phyloP scores from a whole-genome alignment of 192 early-diverging fungal genomes.

The Backusella morwellensis region DNA sequence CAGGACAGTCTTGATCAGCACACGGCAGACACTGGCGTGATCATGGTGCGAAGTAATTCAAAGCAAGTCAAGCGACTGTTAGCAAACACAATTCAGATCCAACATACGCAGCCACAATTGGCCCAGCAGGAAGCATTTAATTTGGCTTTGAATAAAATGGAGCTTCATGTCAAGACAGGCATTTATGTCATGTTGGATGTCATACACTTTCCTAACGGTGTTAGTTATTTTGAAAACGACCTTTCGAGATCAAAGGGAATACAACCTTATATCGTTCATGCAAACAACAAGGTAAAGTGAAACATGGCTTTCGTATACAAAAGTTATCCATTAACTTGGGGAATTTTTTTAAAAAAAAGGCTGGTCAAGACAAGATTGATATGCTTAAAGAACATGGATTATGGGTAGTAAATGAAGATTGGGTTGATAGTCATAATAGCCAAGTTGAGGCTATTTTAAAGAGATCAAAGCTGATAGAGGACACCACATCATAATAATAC shows the following conservation, averaged over 20 bases:
- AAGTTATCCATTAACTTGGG: too few relatives aligned
- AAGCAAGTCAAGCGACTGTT: slow-evolving; percentile 19
- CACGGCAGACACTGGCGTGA: slow-evolving; percentile 23
- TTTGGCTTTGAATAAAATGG: slow-evolving; percentile 16
- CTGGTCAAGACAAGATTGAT: neutral
- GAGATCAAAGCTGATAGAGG: neutral
- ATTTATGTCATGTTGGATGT: slow-evolving; percentile 24
- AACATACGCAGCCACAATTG: neutral
- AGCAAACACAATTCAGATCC: slow-evolving; percentile 22
- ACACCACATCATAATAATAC: too few relatives aligned
- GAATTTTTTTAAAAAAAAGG: neutral
- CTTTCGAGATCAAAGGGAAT: slow-evolving; percentile 13
- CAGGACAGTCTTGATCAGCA: slow-evolving; percentile 30
- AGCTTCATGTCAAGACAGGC: slow-evolving; percentile 23
- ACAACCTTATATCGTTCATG: slow-evolving; percentile 35
- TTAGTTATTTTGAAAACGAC: slow-evolving; percentile 21
- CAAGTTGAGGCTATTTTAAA: neutral
- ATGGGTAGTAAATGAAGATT: slow-evolving; percentile 8
- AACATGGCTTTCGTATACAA: neutral
- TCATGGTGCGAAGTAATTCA: slow-evolving; percentile 21
- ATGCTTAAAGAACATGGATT: slow-evolving; percentile 3
- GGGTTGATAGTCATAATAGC: neutral
- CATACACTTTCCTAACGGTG: slow-evolving; percentile 31
- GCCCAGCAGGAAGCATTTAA: slow-evolving; percentile 37
- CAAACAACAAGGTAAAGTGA: slow-evolving; percentile 28